These are phyloP conservation scores for Pelargonium cotyledonis DNA, from an alignment of 441 rosid species.

Conservation along the genomic window DNA sequence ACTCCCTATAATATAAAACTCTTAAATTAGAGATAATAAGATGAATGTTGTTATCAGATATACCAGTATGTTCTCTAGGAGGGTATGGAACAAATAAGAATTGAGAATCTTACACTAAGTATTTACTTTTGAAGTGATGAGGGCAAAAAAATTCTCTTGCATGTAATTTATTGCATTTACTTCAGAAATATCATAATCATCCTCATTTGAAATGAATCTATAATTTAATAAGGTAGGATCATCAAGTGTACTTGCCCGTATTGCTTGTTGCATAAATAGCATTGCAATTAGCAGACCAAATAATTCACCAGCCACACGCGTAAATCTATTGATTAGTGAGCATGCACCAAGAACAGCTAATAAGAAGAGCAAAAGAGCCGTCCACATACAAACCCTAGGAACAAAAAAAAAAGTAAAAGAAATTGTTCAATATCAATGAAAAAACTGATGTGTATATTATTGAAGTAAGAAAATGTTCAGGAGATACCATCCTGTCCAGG, in stretches of 20 bases:
- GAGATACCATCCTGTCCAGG: constrained; percentile 77
- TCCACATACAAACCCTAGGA: constrained; percentile 76
- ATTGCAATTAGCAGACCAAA: constrained; percentile 79
- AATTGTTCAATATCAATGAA: constrained; percentile 19
- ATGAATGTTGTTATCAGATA: background rate
- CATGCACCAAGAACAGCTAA: constrained; percentile 67
- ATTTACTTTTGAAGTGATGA: too few relatives aligned
- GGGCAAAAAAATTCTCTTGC: background rate
- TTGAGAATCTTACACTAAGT: too few relatives aligned
- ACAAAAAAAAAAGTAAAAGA: constrained; percentile 17
- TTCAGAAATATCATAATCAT: constrained; percentile 12
- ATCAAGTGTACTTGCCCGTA: constrained; percentile 40
- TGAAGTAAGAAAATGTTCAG: constrained; percentile 9
- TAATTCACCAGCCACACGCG: constrained; percentile 75
- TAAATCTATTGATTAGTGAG: constrained; percentile 75
- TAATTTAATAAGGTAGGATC: constrained; percentile 9
- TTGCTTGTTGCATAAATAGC: constrained; percentile 84
- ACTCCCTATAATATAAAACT: constrained; percentile 44
- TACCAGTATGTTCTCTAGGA: background rate
- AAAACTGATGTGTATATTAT: constrained; percentile 5
- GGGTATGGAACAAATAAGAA: background rate
- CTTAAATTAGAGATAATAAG: constrained; percentile 9
- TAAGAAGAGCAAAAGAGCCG: constrained; percentile 62
- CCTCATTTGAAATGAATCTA: constrained; percentile 6
- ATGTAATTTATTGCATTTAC: background rate